Percentiles rank a stretch among this genome's conserved stretches.
phyloP scores from a whole-genome alignment of 2,329 filamentous ascomycete genomes.

The Trichoderma harzianum region DNA sequence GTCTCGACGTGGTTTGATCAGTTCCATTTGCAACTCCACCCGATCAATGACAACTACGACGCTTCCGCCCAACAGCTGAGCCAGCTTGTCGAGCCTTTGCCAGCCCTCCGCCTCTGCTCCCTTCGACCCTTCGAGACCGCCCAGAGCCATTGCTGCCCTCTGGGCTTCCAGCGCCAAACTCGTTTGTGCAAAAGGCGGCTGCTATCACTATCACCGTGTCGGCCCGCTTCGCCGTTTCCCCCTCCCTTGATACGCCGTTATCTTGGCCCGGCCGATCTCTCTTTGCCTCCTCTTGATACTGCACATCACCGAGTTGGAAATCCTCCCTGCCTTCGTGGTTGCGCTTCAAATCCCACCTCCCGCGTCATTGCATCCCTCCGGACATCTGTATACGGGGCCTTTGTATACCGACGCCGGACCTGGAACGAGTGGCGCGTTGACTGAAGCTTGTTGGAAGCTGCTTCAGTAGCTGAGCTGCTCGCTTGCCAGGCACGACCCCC shows the following conservation, averaged over 20 bases:
- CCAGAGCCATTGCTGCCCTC: background rate
- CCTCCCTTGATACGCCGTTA: slow-evolving; percentile 1
- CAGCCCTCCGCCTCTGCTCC: background rate
- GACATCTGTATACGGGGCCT: background rate
- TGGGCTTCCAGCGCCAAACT: background rate
- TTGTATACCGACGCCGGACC: slow-evolving; percentile 10
- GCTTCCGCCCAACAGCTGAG: slow-evolving; percentile 1
- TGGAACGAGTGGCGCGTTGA: slow-evolving; percentile 23
- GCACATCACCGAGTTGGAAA: background rate
- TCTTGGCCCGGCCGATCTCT: background rate
- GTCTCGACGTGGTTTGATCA: background rate
- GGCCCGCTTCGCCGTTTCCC: slow-evolving; percentile 12
- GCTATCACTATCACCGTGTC: background rate
- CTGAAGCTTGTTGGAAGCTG: slow-evolving; percentile 23
- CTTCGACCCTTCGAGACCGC: background rate
- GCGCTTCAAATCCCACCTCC: background rate
- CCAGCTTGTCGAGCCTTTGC: background rate
- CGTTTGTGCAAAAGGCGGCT: background rate
- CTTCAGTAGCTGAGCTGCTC: slow-evolving; percentile 22
- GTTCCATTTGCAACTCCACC: slow-evolving; percentile 1
- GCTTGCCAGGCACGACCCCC: slow-evolving; percentile 22
- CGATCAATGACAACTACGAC: slow-evolving; percentile 8
- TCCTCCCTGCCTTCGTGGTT: background rate
- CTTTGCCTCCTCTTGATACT: background rate
- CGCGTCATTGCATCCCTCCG: background rate